Conservation (phyloP, 2,329 filamentous ascomycete species). For the Scedosporium apiospermum region DNA sequence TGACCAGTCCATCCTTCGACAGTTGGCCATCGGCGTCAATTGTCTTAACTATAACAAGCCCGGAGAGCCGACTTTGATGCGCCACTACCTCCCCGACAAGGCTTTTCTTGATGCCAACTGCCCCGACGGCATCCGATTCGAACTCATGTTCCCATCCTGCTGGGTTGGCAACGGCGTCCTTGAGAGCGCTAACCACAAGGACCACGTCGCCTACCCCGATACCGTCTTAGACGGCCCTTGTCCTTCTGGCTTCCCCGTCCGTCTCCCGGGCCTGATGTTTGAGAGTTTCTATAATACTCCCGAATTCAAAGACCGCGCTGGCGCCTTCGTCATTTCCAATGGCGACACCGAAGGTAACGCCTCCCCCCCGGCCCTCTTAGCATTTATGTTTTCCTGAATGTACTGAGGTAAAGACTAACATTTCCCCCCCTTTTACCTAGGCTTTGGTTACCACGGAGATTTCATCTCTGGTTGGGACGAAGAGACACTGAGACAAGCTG, state of each 20-base stretch:
- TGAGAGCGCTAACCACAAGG: constrained; percentile 45
- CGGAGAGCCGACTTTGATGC: constrained; percentile 66
- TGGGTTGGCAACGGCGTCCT: constrained; percentile 66
- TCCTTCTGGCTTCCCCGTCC: constrained; percentile 56
- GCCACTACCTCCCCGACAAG: constrained; percentile 76
- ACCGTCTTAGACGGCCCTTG: constrained; percentile 69
- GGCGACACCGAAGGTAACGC: constrained; percentile 62
- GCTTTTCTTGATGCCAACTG: constrained; percentile 72
- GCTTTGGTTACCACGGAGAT: constrained; percentile 69
- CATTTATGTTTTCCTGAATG: background rate
- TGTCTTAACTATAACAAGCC: constrained; percentile 69
- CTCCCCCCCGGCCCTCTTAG: background rate
- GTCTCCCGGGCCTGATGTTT: constrained; percentile 68
- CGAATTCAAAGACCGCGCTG: constrained; percentile 50
- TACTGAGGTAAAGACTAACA: background rate
- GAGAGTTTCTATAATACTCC: constrained; percentile 78
- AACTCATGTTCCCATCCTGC: constrained; percentile 83
- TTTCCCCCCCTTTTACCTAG: constrained; percentile 23
- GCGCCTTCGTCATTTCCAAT: constrained; percentile 67
- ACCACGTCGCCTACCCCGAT: constrained; percentile 69
- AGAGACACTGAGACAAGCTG: constrained; percentile 59
- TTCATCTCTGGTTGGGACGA: constrained; percentile 72
- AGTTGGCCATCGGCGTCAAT: constrained; percentile 90
- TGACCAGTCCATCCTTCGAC: constrained; percentile 55
- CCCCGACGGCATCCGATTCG: constrained; percentile 68